Percentiles rank a stretch among this genome's conserved stretches.
These are phyloP conservation scores for Rhizopogon vinicolor DNA, from an alignment of 768 basidiomycete species.

Conservation along the genomic window DNA sequence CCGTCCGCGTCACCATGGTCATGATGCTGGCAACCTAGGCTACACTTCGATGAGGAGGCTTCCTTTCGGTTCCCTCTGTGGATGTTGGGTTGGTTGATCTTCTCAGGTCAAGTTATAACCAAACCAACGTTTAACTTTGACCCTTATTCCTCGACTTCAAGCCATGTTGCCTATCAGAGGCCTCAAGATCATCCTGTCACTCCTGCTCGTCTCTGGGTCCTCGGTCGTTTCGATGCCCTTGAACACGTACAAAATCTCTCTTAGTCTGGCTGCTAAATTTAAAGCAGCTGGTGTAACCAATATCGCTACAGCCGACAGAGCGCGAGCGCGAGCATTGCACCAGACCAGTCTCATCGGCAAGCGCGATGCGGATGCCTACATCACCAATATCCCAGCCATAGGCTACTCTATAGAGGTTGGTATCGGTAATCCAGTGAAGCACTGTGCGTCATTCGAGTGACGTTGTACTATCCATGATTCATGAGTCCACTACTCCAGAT, in stretches of 20 bases:
- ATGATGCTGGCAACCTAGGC: too few relatives aligned
- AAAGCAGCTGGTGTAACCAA: not conserved
- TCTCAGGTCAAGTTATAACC: too few relatives aligned
- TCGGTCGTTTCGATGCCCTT: not conserved
- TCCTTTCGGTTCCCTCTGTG: not conserved
- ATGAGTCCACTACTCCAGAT: constrained; percentile 6
- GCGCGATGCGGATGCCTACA: not conserved
- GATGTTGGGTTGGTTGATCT: too few relatives aligned
- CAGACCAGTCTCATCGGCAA: not conserved
- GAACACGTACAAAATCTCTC: not conserved
- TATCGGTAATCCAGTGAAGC: constrained; percentile 10
- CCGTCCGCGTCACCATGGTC: too few relatives aligned
- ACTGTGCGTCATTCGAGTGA: constrained; percentile 11
- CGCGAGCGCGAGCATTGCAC: not conserved
- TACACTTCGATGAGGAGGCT: not conserved
- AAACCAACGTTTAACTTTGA: too few relatives aligned
- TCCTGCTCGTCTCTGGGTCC: not conserved
- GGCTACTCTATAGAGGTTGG: constrained; percentile 20
- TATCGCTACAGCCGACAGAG: not conserved
- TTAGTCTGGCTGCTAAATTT: constrained; percentile 1
- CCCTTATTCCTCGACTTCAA: not conserved
- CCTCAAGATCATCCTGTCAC: not conserved
- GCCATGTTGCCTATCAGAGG: not conserved
- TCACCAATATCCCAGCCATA: constrained; percentile 10
- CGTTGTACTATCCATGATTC: not conserved